Evolutionary conservation across 1,139 yeast species (phyloP), one percentile per base, ranked within the genome.

Genomic region (Maudiozyma humilis): DNA sequence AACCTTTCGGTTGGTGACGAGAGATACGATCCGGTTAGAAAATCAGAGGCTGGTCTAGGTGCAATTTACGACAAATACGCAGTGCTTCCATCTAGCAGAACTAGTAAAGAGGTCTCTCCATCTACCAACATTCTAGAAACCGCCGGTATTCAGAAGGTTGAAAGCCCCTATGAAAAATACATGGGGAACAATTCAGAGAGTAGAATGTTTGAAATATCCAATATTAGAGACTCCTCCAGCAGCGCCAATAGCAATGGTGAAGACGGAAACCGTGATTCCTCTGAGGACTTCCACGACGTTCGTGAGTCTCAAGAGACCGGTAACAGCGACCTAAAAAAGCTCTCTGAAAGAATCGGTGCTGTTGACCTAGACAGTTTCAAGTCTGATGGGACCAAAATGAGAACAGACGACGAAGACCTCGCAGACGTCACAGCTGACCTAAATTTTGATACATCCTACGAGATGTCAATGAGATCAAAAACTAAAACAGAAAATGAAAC

Each of bases 121-220:
- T 12, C 25, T 3, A 32, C 15, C 7, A 34, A 27, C n/a, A 14
- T 15, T 10, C 29, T 14, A 4, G 32, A 16, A 4, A 47, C 10
- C 32, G 44, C 17, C 18, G 42, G 3, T 40, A 42, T 8, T 38
- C 42, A 16, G 15, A 34, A 43, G 27, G 35, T 44, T 27, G 47
- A 44, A 16, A 54, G 56, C 29, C 56, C 60, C 10, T 57, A 59
- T 40, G 53, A 55, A 30, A 55, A 55, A 35, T 57, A 59, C 32
- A 46, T 53, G 14, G 60, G 59, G 1, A 47, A 54, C n/a, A 46
- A 54, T 10, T 5, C 39, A 1, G 53, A 48, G 20, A 46, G 38
- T n/a, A 57, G 50, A 33, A 49, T 51, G 15, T 51, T 56, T 32
- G 58, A 56, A 35, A 54, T 56, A 19, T 49, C 60, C 1, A 50